Base-by-base conservation (phyloP, 306 rosid genomes). In the Rubus parviflorus region DNA sequence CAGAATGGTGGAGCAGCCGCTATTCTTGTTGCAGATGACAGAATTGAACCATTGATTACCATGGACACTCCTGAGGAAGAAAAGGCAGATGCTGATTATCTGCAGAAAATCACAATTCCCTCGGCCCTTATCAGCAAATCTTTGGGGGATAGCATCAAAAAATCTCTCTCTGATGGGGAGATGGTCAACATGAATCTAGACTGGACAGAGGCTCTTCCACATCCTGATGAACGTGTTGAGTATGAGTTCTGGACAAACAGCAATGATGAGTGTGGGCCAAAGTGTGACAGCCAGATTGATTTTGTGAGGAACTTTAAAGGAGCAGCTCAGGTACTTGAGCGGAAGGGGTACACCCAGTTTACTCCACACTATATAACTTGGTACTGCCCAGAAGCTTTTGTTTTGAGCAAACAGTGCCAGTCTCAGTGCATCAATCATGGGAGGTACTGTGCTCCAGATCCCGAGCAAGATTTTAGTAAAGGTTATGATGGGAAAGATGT, bases 171-270 rank as follows among this genome's bases (percentile, higher is more conserved):
- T 35, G 74, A 79, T 20, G 82, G 87, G 57, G 97, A 92, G 56
- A 88, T 85, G 83, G 97, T 95, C 62, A 83, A 81, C 82, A 82
- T 95, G 10, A 92, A 92, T 77, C 97, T 95, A 61, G 98, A 95
- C 83, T 95, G 98, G 98, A 88, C 87, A 61, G 98, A 95, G 85
- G 90, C 98, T 80, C 97, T 95, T 83, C 98, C 97, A 2, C 98
- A 95, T 86, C 98, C 98, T 35, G 98, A 95, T 56, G 97, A 95
- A 42, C 91, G 98, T 61, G 98, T 95, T 62, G 97, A 92, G 89
- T 95, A 92, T 70, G 98, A 95, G 63, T 83, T 95, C 40, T 95
- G 98, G 98, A 92, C 98, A 22, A 95, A 92, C 79, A 95, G 98
- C 84, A 92, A 95, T 30, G 98, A 95, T 46, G 96, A 90, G 82